A percentile compares a stretch with the other conserved stretches of the same genome.
These are phyloP conservation scores for Lanzia echinophila DNA, from an alignment of 2,329 filamentous ascomycete genomes.

Conservation along the genomic window DNA sequence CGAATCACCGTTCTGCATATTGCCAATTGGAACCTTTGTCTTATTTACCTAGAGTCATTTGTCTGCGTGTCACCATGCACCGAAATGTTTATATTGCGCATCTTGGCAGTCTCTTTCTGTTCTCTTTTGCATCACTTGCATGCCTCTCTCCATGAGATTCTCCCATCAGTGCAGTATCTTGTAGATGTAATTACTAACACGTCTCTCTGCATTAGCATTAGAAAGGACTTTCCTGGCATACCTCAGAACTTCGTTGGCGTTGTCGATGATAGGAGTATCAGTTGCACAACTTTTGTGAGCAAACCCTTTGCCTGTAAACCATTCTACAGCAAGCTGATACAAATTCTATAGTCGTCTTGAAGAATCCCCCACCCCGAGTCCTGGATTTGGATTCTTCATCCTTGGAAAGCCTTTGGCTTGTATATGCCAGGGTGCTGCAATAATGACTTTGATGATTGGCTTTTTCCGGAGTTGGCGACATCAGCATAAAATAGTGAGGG, in stretches of 20 bases:
- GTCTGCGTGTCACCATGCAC: neutral
- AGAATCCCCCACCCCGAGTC: conserved; percentile 29
- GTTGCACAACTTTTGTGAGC: conserved; percentile 58
- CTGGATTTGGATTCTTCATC: conserved; percentile 49
- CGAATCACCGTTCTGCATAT: conserved; percentile 10
- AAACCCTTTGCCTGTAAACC: neutral
- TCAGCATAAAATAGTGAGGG: conserved; percentile 51
- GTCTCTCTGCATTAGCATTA: conserved; percentile 47
- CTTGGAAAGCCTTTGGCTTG: conserved; percentile 53
- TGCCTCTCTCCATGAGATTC: neutral
- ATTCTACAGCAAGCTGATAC: neutral
- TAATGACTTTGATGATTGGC: conserved; percentile 42
- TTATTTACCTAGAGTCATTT: neutral
- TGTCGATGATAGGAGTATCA: conserved; percentile 59
- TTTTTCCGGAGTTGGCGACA: conserved; percentile 53
- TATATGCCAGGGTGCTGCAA: conserved; percentile 36
- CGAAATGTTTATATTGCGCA: neutral
- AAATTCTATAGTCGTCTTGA: conserved; percentile 42
- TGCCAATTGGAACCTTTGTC: conserved; percentile 4
- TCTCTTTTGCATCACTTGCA: neutral
- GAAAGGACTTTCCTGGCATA: conserved; percentile 71
- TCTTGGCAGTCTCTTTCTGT: neutral
- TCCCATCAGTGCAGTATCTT: neutral
- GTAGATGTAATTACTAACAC: conserved; percentile 10
- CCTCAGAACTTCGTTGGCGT: conserved; percentile 61